Conservation (phyloP, 2,329 filamentous ascomycete genomes). For the Amesomyces nigricolor region DNA sequence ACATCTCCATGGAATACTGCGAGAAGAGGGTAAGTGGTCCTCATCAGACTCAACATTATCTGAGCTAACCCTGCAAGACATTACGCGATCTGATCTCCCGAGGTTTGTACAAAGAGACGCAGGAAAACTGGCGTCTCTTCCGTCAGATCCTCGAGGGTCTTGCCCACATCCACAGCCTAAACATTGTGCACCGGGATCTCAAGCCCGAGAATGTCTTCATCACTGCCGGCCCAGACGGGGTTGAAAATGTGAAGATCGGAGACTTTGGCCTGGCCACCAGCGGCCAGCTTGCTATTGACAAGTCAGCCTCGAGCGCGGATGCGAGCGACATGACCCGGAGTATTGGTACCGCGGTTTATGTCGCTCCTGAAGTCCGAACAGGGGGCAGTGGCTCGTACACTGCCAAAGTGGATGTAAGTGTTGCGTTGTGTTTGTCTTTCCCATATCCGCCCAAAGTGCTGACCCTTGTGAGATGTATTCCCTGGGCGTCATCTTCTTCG, state of each 20-base stretch:
- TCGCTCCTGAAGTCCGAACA: constrained; percentile 84
- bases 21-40: constrained; percentile 64
- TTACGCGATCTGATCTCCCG: constrained; percentile 80
- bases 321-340: constrained; percentile 63
- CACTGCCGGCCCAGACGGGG: constrained; percentile 58
- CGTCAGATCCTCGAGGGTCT: constrained; percentile 87
- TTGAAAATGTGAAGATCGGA: constrained; percentile 89
- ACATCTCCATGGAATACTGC: constrained; percentile 99
- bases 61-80: constrained; percentile 46
- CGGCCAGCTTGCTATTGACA: constrained; percentile 66
- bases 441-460: background rate
- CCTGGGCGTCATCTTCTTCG: constrained; percentile 93
- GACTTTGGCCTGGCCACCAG: constrained; percentile 94
- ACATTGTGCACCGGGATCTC: constrained; percentile 91
- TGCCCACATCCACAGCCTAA: constrained; percentile 80
- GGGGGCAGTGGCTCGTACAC: constrained; percentile 72
- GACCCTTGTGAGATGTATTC: constrained; percentile 72
- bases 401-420: constrained; percentile 78
- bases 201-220: constrained; percentile 99
- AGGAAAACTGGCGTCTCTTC: constrained; percentile 85
- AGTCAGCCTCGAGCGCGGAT: constrained; percentile 40
- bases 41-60: background rate
- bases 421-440: background rate
- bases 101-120: constrained; percentile 64
- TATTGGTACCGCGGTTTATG: constrained; percentile 78